Conservation (phyloP, 2,329 filamentous ascomycete species). For the Scytalidium lignicola region DNA sequence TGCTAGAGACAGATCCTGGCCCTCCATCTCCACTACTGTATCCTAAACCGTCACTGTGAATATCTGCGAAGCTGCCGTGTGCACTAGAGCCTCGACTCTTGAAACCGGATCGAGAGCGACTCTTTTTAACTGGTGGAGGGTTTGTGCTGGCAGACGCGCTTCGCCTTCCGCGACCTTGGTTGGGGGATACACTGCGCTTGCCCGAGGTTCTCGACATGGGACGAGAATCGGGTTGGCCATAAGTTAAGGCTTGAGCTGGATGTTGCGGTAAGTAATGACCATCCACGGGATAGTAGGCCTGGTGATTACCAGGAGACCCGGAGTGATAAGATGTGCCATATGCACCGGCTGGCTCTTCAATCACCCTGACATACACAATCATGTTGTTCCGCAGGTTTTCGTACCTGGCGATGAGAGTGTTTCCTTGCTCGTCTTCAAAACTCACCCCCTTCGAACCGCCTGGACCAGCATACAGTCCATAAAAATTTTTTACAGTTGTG, state of each 20-base stretch:
- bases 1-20: slow-evolving; percentile 69
- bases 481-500: slow-evolving; percentile 98
- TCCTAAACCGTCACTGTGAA: slow-evolving; percentile 58
- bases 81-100: slow-evolving; percentile 62
- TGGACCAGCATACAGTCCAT: slow-evolving; percentile 80
- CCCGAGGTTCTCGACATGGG: slow-evolving; percentile 66
- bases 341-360: slow-evolving; percentile 50
- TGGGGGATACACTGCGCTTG: slow-evolving; percentile 74
- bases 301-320: slow-evolving; percentile 44
- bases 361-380: slow-evolving; percentile 87
- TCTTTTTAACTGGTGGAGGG: slow-evolving; percentile 52
- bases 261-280: slow-evolving; percentile 58
- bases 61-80: slow-evolving; percentile 49
- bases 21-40: slow-evolving; percentile 88
- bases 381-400: slow-evolving; percentile 94
- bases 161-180: slow-evolving; percentile 62
- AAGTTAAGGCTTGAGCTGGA: slow-evolving; percentile 44
- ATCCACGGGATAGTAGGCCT: slow-evolving; percentile 55
- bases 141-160: slow-evolving; percentile 66
- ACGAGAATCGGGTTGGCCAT: slow-evolving; percentile 58
- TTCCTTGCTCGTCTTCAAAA: slow-evolving; percentile 87
- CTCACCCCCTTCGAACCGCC: slow-evolving; percentile 74
- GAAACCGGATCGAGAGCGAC: slow-evolving; percentile 57
- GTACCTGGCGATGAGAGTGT: slow-evolving; percentile 89
- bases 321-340: slow-evolving; percentile 50